phyloP scores from a whole-genome alignment of 2,329 filamentous ascomycete species.

The Neurospora sp. region DNA sequence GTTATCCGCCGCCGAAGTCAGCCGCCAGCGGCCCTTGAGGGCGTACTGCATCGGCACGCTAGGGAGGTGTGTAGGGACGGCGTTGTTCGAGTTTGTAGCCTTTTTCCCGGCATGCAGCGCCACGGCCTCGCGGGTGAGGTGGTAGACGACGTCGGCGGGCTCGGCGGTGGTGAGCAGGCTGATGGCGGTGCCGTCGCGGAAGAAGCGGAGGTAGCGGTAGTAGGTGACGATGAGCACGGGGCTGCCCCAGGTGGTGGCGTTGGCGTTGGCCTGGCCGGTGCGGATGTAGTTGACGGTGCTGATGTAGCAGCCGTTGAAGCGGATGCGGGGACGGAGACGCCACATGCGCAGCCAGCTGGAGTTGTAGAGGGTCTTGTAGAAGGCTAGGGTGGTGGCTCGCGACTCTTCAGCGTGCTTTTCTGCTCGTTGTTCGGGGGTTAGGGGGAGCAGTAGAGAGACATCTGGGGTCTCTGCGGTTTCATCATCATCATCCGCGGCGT shows the following conservation, averaged over 20 bases:
- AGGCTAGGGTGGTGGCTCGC: conserved; percentile 28
- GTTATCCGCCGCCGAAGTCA: conserved; percentile 28
- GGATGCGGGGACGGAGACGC: conserved; percentile 69
- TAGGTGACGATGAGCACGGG: conserved; percentile 96
- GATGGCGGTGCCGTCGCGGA: conserved; percentile 77
- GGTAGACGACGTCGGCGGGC: conserved; percentile 77
- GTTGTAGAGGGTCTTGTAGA: conserved; percentile 36
- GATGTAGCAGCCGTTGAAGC: conserved; percentile 95
- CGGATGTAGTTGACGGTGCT: conserved; percentile 92
- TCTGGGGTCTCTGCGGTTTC: conserved; percentile 5
- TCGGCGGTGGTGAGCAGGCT: conserved; percentile 72
- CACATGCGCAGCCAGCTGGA: conserved; percentile 61
- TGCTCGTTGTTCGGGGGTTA: conserved; percentile 28
- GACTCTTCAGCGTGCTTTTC: conserved; percentile 19
- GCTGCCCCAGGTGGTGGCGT: conserved; percentile 63
- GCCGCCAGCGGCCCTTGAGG: conserved; percentile 44
- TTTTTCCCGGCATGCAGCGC: conserved; percentile 28
- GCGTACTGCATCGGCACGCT: conserved; percentile 58
- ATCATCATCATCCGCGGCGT: not conserved
- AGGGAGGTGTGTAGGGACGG: conserved; percentile 28
- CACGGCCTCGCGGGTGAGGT: conserved; percentile 64
- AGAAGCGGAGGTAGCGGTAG: conserved; percentile 93
- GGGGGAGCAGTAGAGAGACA: conserved; percentile 8
- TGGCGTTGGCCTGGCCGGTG: conserved; percentile 61
- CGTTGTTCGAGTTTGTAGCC: conserved; percentile 12